phyloP scores from a whole-genome alignment of 169 alveolate genomes.

The Eimeria falciformis region DNA sequence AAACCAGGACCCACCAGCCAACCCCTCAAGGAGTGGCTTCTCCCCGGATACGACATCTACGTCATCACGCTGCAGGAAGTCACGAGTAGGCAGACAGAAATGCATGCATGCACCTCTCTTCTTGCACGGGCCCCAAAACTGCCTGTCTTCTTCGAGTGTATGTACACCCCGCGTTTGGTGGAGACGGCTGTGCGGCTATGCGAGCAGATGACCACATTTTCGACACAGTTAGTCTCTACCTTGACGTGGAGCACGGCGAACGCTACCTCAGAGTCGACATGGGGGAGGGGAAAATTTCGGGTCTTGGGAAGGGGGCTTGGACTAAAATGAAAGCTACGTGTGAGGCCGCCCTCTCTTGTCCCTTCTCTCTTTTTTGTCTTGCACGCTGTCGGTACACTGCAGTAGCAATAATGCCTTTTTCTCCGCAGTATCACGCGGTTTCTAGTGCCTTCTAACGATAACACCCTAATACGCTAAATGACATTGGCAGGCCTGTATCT shows the following conservation, averaged over 20 bases:
- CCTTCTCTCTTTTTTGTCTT: background rate
- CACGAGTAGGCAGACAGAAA: conserved; percentile 36
- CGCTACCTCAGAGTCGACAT: conserved; percentile 81
- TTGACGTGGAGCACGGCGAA: conserved; percentile 82
- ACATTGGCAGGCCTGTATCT: no score
- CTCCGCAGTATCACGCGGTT: background rate
- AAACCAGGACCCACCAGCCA: conserved; percentile 38
- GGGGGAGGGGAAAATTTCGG: conserved; percentile 87
- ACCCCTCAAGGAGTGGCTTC: conserved; percentile 76
- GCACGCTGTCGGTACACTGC: background rate
- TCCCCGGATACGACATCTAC: conserved; percentile 72
- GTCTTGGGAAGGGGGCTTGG: conserved; percentile 91
- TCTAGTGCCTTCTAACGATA: no score
- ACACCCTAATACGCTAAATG: no score
- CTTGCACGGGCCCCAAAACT: background rate
- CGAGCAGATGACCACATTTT: conserved; percentile 80
- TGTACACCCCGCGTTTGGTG: background rate
- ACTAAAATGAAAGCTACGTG: conserved; percentile 88
- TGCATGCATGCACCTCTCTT: no score
- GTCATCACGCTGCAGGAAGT: conserved; percentile 77
- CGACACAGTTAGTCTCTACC: conserved; percentile 80
- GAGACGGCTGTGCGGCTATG: no score
- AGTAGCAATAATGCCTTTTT: background rate
- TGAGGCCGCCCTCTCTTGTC: conserved; percentile 20
- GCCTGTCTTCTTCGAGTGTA: background rate